Evolutionary conservation across 2,329 filamentous ascomycete species (phyloP).

Genomic region (Chrysoporthe deuterocubensis): DNA sequence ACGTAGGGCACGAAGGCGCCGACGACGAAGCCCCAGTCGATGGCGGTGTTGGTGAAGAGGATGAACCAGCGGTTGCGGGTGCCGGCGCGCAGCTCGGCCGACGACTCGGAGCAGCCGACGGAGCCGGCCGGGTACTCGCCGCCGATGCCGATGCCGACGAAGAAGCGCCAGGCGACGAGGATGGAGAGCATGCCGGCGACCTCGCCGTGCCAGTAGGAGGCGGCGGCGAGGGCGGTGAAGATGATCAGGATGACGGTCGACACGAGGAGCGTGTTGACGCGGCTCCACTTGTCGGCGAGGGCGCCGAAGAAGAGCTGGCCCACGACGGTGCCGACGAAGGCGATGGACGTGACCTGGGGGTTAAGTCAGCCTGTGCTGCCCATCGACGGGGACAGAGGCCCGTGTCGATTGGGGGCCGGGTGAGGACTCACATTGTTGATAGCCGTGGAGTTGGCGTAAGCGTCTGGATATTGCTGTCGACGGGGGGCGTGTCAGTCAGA

Average conservation of each 20-base stretch:
- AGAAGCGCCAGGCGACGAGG: slow-evolving; percentile 65
- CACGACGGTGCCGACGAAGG: slow-evolving; percentile 84
- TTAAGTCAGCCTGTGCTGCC: background rate
- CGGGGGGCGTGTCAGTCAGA: background rate
- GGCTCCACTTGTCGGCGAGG: slow-evolving; percentile 81
- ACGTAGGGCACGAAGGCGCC: slow-evolving; percentile 53
- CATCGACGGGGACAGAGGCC: too few relatives aligned
- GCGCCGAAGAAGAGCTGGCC: slow-evolving; percentile 83
- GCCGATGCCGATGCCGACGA: slow-evolving; percentile 80
- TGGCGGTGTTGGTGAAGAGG: slow-evolving; percentile 86
- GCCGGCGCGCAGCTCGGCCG: slow-evolving; percentile 78
- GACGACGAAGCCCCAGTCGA: slow-evolving; percentile 78
- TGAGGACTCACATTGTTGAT: slow-evolving; percentile 60
- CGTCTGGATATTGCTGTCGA: slow-evolving; percentile 63
- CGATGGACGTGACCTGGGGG: slow-evolving; percentile 67
- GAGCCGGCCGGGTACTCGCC: slow-evolving; percentile 80
- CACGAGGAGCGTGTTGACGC: slow-evolving; percentile 78
- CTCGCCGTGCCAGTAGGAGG: slow-evolving; percentile 74
- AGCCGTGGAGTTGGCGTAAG: slow-evolving; percentile 72
- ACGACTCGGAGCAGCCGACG: slow-evolving; percentile 83
- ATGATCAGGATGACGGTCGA: slow-evolving; percentile 84
- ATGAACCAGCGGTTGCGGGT: slow-evolving; percentile 91
- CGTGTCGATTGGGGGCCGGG: too few relatives aligned
- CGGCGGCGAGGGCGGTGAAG: slow-evolving; percentile 80
- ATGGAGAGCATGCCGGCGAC: slow-evolving; percentile 50